Percentiles rank a stretch among this genome's conserved stretches.
Evolutionary conservation across 2,329 filamentous ascomycete genomes (phyloP).

Genomic region (Periconia digitata): DNA sequence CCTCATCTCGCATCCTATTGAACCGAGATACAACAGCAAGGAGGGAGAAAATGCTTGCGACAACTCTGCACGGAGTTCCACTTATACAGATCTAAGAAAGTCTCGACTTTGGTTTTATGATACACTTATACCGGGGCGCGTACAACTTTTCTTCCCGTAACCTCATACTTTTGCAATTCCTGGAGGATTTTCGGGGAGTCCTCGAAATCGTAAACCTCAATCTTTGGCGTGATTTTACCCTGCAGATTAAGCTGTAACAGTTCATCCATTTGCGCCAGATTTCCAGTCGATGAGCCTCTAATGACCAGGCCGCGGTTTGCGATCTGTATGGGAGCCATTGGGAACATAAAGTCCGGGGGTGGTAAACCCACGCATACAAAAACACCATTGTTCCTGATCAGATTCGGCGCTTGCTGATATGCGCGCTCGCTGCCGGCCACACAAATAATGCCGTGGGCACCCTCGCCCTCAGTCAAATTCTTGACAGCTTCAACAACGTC

Average conservation of each 20-base stretch:
- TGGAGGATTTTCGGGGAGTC: slow-evolving; percentile 40
- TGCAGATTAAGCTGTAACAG: slow-evolving; percentile 47
- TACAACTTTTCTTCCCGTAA: slow-evolving; percentile 41
- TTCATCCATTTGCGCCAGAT: slow-evolving; percentile 49
- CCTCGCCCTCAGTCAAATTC: slow-evolving; percentile 45
- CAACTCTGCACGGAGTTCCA: no score
- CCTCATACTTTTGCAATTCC: slow-evolving; percentile 37
- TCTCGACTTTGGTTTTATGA: neutral
- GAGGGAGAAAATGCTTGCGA: no score
- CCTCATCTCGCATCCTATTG: no score
- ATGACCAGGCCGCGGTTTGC: slow-evolving; percentile 50
- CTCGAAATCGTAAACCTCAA: slow-evolving; percentile 40
- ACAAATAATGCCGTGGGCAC: slow-evolving; percentile 51
- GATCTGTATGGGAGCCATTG: slow-evolving; percentile 51
- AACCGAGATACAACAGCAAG: no score
- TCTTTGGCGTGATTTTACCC: slow-evolving; percentile 45
- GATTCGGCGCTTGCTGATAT: slow-evolving; percentile 47
- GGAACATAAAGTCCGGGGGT: slow-evolving; percentile 46
- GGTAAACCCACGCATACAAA: slow-evolving; percentile 53
- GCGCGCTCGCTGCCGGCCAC: slow-evolving; percentile 50
- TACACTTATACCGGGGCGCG: slow-evolving; percentile 23
- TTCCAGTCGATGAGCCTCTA: slow-evolving; percentile 51
- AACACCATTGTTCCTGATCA: slow-evolving; percentile 50
- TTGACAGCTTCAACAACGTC: slow-evolving; percentile 45
- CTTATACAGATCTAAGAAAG: neutral